These are phyloP conservation scores for Ophiostoma sp. DNA, from an alignment of 2,329 filamentous ascomycete genomes.

Conservation along the genomic window DNA sequence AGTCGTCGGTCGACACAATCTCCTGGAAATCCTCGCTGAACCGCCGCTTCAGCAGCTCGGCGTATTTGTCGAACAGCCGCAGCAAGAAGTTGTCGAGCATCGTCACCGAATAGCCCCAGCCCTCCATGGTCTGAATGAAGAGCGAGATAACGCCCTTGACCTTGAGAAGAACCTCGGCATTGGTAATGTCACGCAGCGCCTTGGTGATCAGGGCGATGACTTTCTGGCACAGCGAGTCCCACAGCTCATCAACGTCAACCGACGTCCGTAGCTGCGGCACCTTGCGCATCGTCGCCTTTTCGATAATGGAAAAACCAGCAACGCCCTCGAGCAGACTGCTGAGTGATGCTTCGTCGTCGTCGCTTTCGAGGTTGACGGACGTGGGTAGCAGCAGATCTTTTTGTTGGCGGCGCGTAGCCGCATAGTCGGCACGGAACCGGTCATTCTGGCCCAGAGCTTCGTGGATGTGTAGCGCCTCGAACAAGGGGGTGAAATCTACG, in stretches of 20 bases:
- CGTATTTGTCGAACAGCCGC: slow-evolving; percentile 89
- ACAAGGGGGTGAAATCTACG: slow-evolving; percentile 89
- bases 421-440: slow-evolving; percentile 84
- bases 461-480: slow-evolving; percentile 94
- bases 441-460: slow-evolving; percentile 89
- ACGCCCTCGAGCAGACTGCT: slow-evolving; percentile 90
- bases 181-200: slow-evolving; percentile 71
- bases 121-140: slow-evolving; percentile 98
- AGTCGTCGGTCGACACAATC: slow-evolving; percentile 87
- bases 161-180: slow-evolving; percentile 85
- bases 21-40: slow-evolving; percentile 97
- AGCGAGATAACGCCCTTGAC: slow-evolving; percentile 89
- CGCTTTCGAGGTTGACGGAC: slow-evolving; percentile 69
- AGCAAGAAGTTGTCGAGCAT: slow-evolving; percentile 79
- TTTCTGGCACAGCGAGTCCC: slow-evolving; percentile 95
- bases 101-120: slow-evolving; percentile 82
- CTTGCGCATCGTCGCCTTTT: slow-evolving; percentile 85
- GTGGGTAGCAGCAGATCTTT: slow-evolving; percentile 82
- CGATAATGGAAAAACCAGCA: slow-evolving; percentile 92
- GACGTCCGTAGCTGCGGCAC: slow-evolving; percentile 75
- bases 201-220: slow-evolving; percentile 77
- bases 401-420: slow-evolving; percentile 81
- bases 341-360: slow-evolving; percentile 81
- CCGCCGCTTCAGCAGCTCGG: slow-evolving; percentile 78
- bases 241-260: slow-evolving; percentile 93